Base-by-base conservation (phyloP, 441 rosid species). In the Croton laevigatus region DNA sequence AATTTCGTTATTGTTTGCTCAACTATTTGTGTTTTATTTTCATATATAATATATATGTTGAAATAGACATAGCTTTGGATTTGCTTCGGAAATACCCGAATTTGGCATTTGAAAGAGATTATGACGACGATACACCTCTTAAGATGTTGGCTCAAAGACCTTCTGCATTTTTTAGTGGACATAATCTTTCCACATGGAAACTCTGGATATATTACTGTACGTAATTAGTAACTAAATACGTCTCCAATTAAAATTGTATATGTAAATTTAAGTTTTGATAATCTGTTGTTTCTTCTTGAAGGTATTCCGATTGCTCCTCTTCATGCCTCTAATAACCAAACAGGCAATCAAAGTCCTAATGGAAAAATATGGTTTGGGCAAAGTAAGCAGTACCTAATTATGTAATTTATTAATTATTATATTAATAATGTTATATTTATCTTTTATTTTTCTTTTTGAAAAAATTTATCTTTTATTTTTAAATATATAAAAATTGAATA, bases 111-210 rank as follows among this genome's bases (percentile, higher is more conserved):
- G 48, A 62, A n/a, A 45, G 58, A 71, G 82, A 80, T 40, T 76
- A 68, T 11, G 95, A 89, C 60, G 44, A 66, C 0, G 95, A 89
- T 72, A 89, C 91, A 40, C 88, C 87, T 6, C 65, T 89, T 3
- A 74, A 77, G 5, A 76, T 86, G 52, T 76, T 89, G 74, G 95
- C 95, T 73, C 87, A 85, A 69, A 83, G 80, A 36, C 88, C 91
- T 68, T 81, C 81, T 64, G 86, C 90, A 44, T 89, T 87, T 37
- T 85, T 81, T 8, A 88, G 91, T 61, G 91, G 89, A 76, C 68
- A 72, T 67, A 52, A 62, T 6, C 88, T 90, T 73, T 36, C 81
- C 53, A 7, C 71, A 53, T 88, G 93, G 93, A 75, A 82, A 66
- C 54, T 45, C 23, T 88, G 96, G 87, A 68, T 86, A 3, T 90